Evolutionary conservation across 2,329 filamentous ascomycete species (phyloP).

Genomic region (Colletotrichum magnum): DNA sequence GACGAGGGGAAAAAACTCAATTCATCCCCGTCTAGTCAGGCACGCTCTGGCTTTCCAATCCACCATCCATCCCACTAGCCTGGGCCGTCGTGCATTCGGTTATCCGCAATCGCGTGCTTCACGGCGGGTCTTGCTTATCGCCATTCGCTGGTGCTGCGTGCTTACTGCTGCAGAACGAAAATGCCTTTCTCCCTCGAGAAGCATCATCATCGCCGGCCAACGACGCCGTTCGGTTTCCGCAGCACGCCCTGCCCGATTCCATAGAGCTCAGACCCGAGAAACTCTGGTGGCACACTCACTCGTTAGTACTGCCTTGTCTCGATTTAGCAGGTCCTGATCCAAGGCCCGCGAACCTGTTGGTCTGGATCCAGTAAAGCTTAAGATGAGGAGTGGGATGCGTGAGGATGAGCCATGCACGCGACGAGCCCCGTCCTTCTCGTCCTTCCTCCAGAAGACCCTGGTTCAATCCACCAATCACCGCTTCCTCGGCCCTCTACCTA

Average conservation of each 20-base stretch:
- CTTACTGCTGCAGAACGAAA: neutral
- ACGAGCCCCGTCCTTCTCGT: slow-evolving; percentile 13
- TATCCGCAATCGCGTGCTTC: slow-evolving; percentile 36
- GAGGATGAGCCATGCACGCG: slow-evolving; percentile 23
- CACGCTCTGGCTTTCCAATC: neutral
- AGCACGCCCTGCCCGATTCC: neutral
- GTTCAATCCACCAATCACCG: slow-evolving; percentile 24
- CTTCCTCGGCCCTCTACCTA: neutral
- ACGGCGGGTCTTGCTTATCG: slow-evolving; percentile 26
- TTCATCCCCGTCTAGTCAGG: slow-evolving; percentile 30
- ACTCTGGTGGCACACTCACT: neutral
- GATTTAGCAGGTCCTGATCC: slow-evolving; percentile 29
- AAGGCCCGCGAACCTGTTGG: slow-evolving; percentile 22
- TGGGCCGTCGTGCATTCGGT: slow-evolving; percentile 13
- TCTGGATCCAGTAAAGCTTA: slow-evolving; percentile 29
- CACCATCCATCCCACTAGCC: neutral
- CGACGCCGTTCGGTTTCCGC: neutral
- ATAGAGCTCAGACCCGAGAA: neutral
- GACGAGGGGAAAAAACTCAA: slow-evolving; percentile 28
- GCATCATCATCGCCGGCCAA: neutral
- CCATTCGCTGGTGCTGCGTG: neutral
- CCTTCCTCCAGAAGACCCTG: slow-evolving; percentile 8
- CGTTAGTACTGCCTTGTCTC: slow-evolving; percentile 13
- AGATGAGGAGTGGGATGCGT: slow-evolving; percentile 19
- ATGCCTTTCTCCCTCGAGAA: neutral